These are phyloP conservation scores for Paramecium sexaurelia DNA, from an alignment of 73 alveolate genomes.

Conservation along the genomic window DNA sequence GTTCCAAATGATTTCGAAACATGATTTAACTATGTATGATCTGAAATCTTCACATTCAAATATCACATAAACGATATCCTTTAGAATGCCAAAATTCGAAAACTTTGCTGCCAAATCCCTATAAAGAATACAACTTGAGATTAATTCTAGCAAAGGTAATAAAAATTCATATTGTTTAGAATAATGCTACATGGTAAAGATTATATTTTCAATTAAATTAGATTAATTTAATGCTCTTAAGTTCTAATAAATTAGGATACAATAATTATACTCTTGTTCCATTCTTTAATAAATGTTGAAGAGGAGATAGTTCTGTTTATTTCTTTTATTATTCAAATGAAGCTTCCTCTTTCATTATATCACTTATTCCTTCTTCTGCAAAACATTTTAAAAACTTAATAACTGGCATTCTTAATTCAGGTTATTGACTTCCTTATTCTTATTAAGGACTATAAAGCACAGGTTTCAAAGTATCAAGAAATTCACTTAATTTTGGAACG, in stretches of 20 bases:
- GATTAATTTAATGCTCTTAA: conserved; percentile 63
- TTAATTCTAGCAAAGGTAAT: conserved; percentile 60
- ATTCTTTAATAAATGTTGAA: conserved; percentile 35
- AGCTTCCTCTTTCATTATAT: conserved; percentile 61
- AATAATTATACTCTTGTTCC: conserved; percentile 56
- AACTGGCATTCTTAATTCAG: conserved; percentile 61
- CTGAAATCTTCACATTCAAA: conserved; percentile 92
- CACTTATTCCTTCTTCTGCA: conserved; percentile 68
- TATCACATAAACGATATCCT: conserved; percentile 89
- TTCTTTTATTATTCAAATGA: not conserved
- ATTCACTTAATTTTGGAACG: conserved; percentile 60
- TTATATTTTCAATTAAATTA: conserved; percentile 56
- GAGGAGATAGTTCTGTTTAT: conserved; percentile 50
- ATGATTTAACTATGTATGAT: conserved; percentile 88
- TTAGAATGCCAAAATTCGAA: conserved; percentile 91
- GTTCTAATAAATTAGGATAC: not conserved
- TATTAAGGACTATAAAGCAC: conserved; percentile 50
- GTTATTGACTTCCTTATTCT: conserved; percentile 2
- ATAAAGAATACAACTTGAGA: conserved; percentile 59
- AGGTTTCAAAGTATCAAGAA: conserved; percentile 57
- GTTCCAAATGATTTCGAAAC: conserved; percentile 97
- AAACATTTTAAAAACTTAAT: conserved; percentile 62
- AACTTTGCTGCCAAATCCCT: conserved; percentile 87
- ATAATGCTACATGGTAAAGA: conserved; percentile 65
- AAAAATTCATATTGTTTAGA: conserved; percentile 64